Base-by-base conservation (phyloP, 768 basidiomycete genomes). In the Serpula lacrymans region DNA sequence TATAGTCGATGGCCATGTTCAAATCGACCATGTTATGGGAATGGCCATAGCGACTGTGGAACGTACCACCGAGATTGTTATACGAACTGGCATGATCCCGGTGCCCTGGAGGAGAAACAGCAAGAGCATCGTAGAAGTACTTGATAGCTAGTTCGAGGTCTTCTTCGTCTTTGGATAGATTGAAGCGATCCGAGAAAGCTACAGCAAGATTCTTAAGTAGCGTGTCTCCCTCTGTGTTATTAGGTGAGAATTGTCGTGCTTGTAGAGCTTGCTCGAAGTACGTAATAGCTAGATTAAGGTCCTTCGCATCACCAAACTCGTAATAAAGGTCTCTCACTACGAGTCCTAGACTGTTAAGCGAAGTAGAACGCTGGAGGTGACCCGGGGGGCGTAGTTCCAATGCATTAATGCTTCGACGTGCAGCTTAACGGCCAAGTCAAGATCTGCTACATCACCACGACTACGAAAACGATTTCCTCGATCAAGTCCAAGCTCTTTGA, bases 361-460 rank as follows among this genome's bases (percentile, higher is more conserved):
- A 6, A 10, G 4, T n/a, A 8, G 39, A 9, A 14, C 28, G 34
- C 23, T 39, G 21, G 23, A 42, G 22, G 37, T 49, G 39, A 12
- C 49, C 55, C 1, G 44, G 52, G 34, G 49, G 49, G 20, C 58
- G 57, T 35, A 58, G 38, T 13, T 41, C 42, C 24, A 58, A 25
- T 26, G 46, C 49, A 14, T 41, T 31, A 20, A n/a, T n/a, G n/a
- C n/a, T n/a, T n/a, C n/a, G n/a, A n/a, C n/a, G n/a, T n/a, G n/a
- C n/a, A 54, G 36, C 14, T 22, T 23, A 30, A 54, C 54, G 4
- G 53, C 57, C 18, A 49, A 16, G 3, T 61, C 48, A n/a, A 54
- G 23, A 32, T 62, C 60, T 22, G 43, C 42, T 1, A 31, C 16
- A 9, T 43, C 39, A 3, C 36, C 26, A n/a, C 27, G 27, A 9